Evolutionary conservation across 2,329 filamentous ascomycete genomes (phyloP).

Genomic region (Triangularia setosa): DNA sequence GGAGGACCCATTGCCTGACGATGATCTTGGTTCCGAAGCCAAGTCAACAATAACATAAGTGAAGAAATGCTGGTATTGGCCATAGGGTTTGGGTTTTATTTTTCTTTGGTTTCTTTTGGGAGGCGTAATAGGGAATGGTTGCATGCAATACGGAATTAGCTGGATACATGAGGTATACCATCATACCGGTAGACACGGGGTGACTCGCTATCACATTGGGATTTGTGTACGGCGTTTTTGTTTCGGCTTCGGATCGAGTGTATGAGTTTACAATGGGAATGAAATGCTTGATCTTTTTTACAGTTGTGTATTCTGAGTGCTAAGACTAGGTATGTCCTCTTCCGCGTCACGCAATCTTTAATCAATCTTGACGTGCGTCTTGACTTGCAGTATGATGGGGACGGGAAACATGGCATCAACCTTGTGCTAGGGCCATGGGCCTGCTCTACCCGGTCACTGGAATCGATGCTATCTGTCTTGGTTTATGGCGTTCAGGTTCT

Average conservation of each 20-base stretch:
- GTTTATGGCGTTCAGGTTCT: background rate
- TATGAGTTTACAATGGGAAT: background rate
- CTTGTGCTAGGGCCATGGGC: background rate
- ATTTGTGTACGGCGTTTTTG: background rate
- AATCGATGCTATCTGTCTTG: background rate
- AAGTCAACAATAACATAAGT: background rate
- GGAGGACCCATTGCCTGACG: constrained; percentile 12
- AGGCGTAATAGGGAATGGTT: background rate
- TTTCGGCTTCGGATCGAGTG: background rate
- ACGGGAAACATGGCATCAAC: background rate
- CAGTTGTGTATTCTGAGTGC: background rate
- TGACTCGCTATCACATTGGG: background rate
- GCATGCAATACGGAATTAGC: background rate
- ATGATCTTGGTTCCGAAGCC: constrained; percentile 5
- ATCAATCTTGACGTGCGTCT: background rate
- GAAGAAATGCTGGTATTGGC: background rate
- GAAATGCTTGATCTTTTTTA: background rate
- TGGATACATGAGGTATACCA: background rate
- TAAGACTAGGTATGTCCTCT: background rate
- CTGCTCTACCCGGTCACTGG: background rate
- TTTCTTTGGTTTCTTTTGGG: background rate
- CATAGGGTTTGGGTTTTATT: background rate
- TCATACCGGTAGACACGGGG: background rate
- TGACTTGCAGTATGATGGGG: background rate
- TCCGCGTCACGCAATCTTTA: background rate